Base-by-base conservation (phyloP, 352 stramenopile species). In the Hyaloperonospora brassicae region DNA sequence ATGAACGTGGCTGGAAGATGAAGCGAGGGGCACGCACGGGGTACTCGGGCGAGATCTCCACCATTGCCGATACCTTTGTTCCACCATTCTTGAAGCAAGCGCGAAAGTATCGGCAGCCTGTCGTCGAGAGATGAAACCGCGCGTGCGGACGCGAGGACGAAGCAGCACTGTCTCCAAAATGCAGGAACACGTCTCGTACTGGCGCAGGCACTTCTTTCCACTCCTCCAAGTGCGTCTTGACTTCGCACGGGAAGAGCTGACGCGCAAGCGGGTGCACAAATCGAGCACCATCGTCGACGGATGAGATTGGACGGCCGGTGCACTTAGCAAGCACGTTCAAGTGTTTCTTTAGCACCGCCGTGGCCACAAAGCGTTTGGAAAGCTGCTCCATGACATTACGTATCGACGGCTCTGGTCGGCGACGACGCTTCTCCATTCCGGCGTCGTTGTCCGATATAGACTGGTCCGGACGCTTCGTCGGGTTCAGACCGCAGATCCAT, bases 21-120 rank as follows among this genome's bases (percentile, higher is more conserved):
- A 91, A 80, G 2, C 74, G 76, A 12, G 81, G 76, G 0, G 78
- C 68, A 12, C 76, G 72, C 25, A 84, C 55, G 0, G 81, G 81
- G 54, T 86, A 91, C 51, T 86, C 78, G 2, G 78, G 71, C 5
- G 76, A 58, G 24, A 91, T 68, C 55, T 89, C 67, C 1, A 91
- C 68, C 7, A 79, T 68, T 11, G 66, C 72, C 9, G 68, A 61
- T 36, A 87, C 63, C 14, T 59, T 70, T 8, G 63, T 64, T 12
- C 61, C 60, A 2, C 70, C 71, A 60, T 78, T 71, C 43, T 69
- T 67, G 40, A 89, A 80, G 13, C 47, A 36, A 2, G 72, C 74
- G 40, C 62, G 59, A 52, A 76, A 89, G 63, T 86, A 87, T 17
- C 67, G 64, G 36, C 65, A 82, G 4, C 70, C 76, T 14, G 53